Evolutionary conservation across 768 basidiomycete species (phyloP), one percentile per base, ranked within the genome.

Genomic region (Chalciporus chontae): DNA sequence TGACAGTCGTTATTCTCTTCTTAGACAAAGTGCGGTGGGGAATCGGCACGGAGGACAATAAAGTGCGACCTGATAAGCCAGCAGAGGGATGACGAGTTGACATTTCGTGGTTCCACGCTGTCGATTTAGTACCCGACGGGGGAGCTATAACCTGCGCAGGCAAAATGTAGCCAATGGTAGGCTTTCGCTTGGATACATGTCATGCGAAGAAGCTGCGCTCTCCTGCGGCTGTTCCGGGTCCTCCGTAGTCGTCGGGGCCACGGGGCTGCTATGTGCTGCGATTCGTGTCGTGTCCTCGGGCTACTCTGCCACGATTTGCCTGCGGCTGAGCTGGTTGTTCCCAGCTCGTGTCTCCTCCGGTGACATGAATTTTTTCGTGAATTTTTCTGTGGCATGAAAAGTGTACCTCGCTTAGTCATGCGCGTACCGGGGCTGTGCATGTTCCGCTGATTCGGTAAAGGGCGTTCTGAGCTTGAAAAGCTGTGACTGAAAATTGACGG

Each of bases 391-490:
- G 11, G 10, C 11, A 40, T 17, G 7, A 2, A 38, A 43, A 46
- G 17, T 26, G 45, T 56, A 44, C 40, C 53, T 31, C 13, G 43
- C 43, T 43, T 48, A 4, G 48, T 43, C 47, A 19, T n/a, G 17
- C 19, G 13, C 48, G 48, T 36, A 38, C 46, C 37, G 34, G 48
- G 59, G 67, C 60, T 36, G 57, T 65, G 54, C 45, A 5, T 31
- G 23, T 39, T n/a, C n/a, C n/a, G n/a, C n/a, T n/a, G n/a, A n/a
- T n/a, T 52, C 54, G 55, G 63, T 44, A 58, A 61, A 54, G 41
- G 45, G 54, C 56, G 67, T 58, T 66, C 66, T 69, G 68, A 68
- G 66, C 51, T 68, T 69, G 68, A 68, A 68, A 69, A 58, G 66
- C 66, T 54, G 59, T 68, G 66, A 21, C 21, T 21, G 21, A 60